These are phyloP conservation scores for Leccinum sublutescens DNA, from an alignment of 768 basidiomycete genomes.

Conservation along the genomic window DNA sequence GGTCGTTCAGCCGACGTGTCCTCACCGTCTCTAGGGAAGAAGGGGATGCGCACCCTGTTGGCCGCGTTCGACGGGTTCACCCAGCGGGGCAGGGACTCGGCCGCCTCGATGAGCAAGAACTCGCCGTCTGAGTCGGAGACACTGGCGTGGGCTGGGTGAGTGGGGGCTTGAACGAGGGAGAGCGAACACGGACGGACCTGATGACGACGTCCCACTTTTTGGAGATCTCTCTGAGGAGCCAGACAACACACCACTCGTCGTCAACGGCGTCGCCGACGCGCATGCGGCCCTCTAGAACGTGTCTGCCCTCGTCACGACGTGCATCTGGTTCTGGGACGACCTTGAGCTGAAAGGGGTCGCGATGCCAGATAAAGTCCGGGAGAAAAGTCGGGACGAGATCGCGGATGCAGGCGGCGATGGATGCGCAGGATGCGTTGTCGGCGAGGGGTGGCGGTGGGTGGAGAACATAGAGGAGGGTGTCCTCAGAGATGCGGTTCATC, in stretches of 20 bases:
- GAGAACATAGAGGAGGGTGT: constrained; percentile 76
- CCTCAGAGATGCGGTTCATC: constrained; percentile 78
- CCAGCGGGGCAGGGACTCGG: constrained; percentile 86
- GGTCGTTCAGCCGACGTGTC: constrained; percentile 30
- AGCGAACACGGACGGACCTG: constrained; percentile 49
- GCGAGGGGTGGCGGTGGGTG: constrained; percentile 55
- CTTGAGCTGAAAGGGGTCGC: constrained; percentile 79
- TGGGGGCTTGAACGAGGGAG: background rate
- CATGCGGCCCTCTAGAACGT: constrained; percentile 78
- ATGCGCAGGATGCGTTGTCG: constrained; percentile 59
- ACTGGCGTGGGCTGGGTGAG: constrained; percentile 12
- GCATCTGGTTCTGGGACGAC: constrained; percentile 48
- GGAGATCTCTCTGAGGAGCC: constrained; percentile 79
- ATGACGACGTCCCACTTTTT: constrained; percentile 77
- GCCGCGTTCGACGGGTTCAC: constrained; percentile 87
- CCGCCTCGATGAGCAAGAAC: constrained; percentile 95
- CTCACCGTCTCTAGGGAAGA: constrained; percentile 30
- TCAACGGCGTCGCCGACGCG: constrained; percentile 96
- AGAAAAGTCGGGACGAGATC: constrained; percentile 54
- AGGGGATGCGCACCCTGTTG: constrained; percentile 74
- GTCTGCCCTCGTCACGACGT: constrained; percentile 33
- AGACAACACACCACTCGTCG: constrained; percentile 96
- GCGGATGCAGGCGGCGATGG: constrained; percentile 67
- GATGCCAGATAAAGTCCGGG: constrained; percentile 74
- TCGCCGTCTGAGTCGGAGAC: constrained; percentile 92